A percentile compares a stretch with the other conserved stretches of the same genome.
Conservation (phyloP, 208 protist species). For the Crithidia brevicula region DNA sequence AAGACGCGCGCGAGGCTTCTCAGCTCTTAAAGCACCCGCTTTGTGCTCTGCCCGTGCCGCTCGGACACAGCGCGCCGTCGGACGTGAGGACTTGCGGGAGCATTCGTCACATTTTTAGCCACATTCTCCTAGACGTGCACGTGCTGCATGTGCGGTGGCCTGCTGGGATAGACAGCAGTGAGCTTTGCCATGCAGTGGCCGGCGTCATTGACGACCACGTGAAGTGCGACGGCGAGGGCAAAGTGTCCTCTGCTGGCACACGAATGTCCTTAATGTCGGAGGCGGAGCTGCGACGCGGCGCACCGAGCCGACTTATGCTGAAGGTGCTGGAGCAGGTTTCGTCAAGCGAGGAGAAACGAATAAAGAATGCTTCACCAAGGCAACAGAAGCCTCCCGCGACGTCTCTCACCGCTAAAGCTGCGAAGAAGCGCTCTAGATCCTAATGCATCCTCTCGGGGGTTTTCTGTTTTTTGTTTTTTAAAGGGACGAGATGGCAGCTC, state of each 20-base stretch:
- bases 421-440: background rate
- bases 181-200: constrained; percentile 17
- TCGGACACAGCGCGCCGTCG: background rate
- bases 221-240: constrained; percentile 3
- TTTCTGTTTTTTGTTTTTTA: no score
- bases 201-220: constrained; percentile 16
- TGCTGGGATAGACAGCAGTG: background rate
- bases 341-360: no score
- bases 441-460: no score
- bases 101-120: constrained; percentile 83
- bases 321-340: constrained; percentile 53
- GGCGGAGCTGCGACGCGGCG: constrained; percentile 37
- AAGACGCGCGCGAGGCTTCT: no score
- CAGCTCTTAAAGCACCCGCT: constrained; percentile 27
- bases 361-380: no score
- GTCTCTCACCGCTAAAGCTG: background rate
- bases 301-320: constrained; percentile 65
- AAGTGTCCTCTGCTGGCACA: background rate
- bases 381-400: background rate
- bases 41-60: background rate
- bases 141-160: constrained; percentile 64
- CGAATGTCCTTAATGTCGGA: constrained; percentile 65
- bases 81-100: constrained; percentile 24
- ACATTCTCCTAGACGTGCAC: constrained; percentile 80
- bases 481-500: no score